Conservation (phyloP, 176 grass and related monocot genomes). For the Hordeum vulgare region MorexV3_pseudomolecules_assembly NC_058524.1:532778968-532779467, state of each 20-base stretch:
- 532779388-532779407: constrained; percentile 64
- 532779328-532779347: background rate
- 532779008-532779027: too few relatives aligned
- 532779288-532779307: background rate
- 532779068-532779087: too few relatives aligned
- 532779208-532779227: constrained; percentile 81
- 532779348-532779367: constrained; percentile 67
- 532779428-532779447: constrained; percentile 94
- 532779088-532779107: background rate
- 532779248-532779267: constrained; percentile 45
- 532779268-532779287: constrained; percentile 50
- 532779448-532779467: constrained; percentile 96
- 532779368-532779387: constrained; percentile 80
- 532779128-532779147: constrained; percentile 90
- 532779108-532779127: constrained; percentile 18
- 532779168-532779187: constrained; percentile 79
- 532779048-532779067: too few relatives aligned
- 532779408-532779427: constrained; percentile 94
- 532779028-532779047: too few relatives aligned
- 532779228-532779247: constrained; percentile 39
- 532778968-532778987: too few relatives aligned
- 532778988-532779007: too few relatives aligned
- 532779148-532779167: constrained; percentile 80
- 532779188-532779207: constrained; percentile 91
- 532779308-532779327: background rate